A percentile compares a stretch with the other conserved stretches of the same genome.
phyloP scores from a whole-genome alignment of 2,329 filamentous ascomycete genomes.

The Fusarium torulosum region DNA sequence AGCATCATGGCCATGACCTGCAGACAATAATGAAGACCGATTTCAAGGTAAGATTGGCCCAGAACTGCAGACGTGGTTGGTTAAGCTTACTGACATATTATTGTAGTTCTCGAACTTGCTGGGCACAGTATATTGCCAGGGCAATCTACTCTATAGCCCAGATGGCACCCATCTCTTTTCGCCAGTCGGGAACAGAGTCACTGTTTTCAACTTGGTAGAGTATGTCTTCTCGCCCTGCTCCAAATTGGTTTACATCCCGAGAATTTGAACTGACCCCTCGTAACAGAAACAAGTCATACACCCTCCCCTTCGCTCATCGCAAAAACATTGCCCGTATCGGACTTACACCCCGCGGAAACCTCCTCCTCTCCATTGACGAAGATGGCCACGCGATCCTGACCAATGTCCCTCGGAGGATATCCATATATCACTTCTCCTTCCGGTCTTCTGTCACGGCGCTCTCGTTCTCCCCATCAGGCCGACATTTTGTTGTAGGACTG shows the following conservation, averaged over 20 bases:
- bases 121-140: slow-evolving; percentile 97
- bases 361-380: slow-evolving; percentile 93
- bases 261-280: slow-evolving; percentile 50
- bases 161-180: slow-evolving; percentile 97
- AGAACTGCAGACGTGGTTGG: neutral
- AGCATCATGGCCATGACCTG: slow-evolving; percentile 56
- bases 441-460: slow-evolving; percentile 84
- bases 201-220: slow-evolving; percentile 97
- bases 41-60: slow-evolving; percentile 79
- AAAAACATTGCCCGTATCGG: slow-evolving; percentile 92
- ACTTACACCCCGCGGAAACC: slow-evolving; percentile 89
- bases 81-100: neutral
- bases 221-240: slow-evolving; percentile 57
- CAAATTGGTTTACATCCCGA: neutral
- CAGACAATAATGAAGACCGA: slow-evolving; percentile 93
- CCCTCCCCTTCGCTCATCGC: slow-evolving; percentile 90
- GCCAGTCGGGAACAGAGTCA: slow-evolving; percentile 94
- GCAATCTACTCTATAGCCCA: slow-evolving; percentile 95
- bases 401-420: slow-evolving; percentile 86
- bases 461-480: slow-evolving; percentile 90
- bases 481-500: slow-evolving; percentile 89
- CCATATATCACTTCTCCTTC: slow-evolving; percentile 97
- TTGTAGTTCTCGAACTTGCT: slow-evolving; percentile 94
- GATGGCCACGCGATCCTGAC: slow-evolving; percentile 94
- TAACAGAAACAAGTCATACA: slow-evolving; percentile 84